These are phyloP conservation scores for Polychytrium aggregatum DNA, from an alignment of 192 early-diverging fungal genomes.

Conservation along the genomic window DNA sequence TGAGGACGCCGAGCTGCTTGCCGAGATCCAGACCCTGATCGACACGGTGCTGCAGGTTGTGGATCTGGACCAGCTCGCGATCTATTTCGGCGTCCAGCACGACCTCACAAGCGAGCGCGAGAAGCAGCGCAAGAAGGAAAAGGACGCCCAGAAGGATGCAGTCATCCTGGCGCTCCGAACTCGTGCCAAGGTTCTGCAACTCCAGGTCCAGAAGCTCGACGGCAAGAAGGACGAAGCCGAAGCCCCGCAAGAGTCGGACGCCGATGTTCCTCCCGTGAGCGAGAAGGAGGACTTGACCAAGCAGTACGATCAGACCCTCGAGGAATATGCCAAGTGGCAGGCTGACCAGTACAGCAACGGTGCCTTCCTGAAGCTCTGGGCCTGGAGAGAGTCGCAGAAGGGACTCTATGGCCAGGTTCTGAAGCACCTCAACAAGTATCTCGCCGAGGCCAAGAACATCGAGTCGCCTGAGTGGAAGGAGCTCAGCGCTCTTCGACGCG, in stretches of 20 bases:
- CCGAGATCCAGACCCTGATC: slow-evolving; percentile 36
- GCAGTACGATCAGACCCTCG: slow-evolving; percentile 2
- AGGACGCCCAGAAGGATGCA: slow-evolving; percentile 59
- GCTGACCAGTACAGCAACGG: no score
- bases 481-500: slow-evolving; percentile 36
- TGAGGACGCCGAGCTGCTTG: slow-evolving; percentile 5
- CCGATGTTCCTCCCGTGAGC: no score
- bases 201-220: slow-evolving; percentile 7
- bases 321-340: slow-evolving; percentile 15
- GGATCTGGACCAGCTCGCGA: slow-evolving; percentile 49
- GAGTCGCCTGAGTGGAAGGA: slow-evolving; percentile 19
- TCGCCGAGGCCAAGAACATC: slow-evolving; percentile 38
- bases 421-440: slow-evolving; percentile 60
- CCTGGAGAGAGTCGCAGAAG: slow-evolving; percentile 33
- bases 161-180: slow-evolving; percentile 51
- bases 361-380: slow-evolving; percentile 47
- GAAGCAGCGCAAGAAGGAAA: slow-evolving; percentile 51
- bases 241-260: no score
- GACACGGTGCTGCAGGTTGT: slow-evolving; percentile 48
- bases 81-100: slow-evolving; percentile 50
- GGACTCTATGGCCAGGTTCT: slow-evolving; percentile 56
- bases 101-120: slow-evolving; percentile 35
- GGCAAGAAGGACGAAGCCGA: slow-evolving; percentile 24
- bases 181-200: no score
- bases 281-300: no score